A percentile compares a stretch with the other conserved stretches of the same genome.
These are phyloP conservation scores for Paramecium primaurelia DNA, from an alignment of 73 alveolate species.

Conservation along the genomic window DNA sequence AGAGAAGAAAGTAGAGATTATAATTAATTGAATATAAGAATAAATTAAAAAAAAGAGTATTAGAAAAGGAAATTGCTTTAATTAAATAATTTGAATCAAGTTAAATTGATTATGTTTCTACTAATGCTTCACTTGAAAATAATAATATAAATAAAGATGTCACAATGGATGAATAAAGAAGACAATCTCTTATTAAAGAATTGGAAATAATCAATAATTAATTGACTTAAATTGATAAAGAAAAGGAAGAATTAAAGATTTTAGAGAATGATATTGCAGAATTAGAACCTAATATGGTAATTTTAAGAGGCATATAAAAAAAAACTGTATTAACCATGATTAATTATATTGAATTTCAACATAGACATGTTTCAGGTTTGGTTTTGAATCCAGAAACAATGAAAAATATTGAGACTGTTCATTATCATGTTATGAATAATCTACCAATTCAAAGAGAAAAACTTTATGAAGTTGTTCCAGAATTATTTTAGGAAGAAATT, in stretches of 20 bases:
- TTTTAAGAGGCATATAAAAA: conserved; percentile 61
- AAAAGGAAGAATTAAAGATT: conserved; percentile 54
- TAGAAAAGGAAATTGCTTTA: conserved; percentile 45
- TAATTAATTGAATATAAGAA: conserved; percentile 61
- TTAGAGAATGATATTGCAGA: conserved; percentile 59
- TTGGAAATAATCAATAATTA: conserved; percentile 46
- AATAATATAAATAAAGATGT: neutral
- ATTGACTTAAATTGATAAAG: conserved; percentile 53
- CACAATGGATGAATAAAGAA: conserved; percentile 26
- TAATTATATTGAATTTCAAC: conserved; percentile 70
- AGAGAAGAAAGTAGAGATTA: conserved; percentile 64
- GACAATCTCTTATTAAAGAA: neutral
- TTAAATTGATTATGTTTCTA: neutral
- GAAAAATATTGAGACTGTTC: conserved; percentile 72
- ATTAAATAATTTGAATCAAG: conserved; percentile 5
- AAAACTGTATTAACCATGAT: conserved; percentile 68
- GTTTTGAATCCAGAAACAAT: conserved; percentile 74
- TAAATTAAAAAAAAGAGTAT: conserved; percentile 60
- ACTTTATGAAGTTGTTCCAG: conserved; percentile 77
- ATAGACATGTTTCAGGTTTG: conserved; percentile 72
- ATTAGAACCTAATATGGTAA: conserved; percentile 65
- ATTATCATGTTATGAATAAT: conserved; percentile 76
- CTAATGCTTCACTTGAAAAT: conserved; percentile 15
- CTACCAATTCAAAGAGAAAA: conserved; percentile 77
- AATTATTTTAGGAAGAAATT: conserved; percentile 63